Conservation (phyloP, 805 yeast species). For the Candida railenensis region DNA sequence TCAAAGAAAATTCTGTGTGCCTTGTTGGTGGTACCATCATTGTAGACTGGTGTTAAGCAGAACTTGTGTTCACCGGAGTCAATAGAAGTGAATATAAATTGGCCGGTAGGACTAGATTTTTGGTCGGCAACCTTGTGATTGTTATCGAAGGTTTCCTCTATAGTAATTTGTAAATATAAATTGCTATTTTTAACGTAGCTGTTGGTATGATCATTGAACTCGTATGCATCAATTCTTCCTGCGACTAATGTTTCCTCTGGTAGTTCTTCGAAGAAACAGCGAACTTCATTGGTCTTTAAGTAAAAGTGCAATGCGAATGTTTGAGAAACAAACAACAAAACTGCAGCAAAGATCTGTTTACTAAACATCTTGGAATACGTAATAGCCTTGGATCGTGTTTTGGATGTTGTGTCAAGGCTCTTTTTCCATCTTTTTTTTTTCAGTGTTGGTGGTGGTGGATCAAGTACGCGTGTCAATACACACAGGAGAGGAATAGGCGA, state of each 20-base stretch:
- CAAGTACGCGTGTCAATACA: conserved; percentile 1
- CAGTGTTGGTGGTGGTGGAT: not conserved
- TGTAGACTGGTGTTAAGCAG: conserved; percentile 60
- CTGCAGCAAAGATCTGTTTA: not conserved
- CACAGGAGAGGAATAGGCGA: no score
- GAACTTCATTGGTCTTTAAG: conserved; percentile 68
- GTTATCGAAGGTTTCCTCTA: conserved; percentile 75
- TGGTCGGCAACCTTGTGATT: conserved; percentile 76
- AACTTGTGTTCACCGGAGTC: conserved; percentile 85
- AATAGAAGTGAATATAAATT: conserved; percentile 76
- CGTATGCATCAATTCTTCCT: conserved; percentile 70
- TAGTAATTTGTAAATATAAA: conserved; percentile 63
- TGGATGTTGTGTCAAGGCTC: no score
- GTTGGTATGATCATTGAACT: conserved; percentile 46
- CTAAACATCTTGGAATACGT: not conserved
- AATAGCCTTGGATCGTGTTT: not conserved
- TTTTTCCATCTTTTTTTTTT: no score
- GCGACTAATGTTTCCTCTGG: conserved; percentile 77
- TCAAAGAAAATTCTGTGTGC: conserved; percentile 73
- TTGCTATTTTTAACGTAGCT: conserved; percentile 54
- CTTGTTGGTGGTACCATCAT: conserved; percentile 69
- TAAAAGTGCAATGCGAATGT: conserved; percentile 69
- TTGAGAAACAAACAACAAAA: conserved; percentile 1
- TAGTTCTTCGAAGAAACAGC: conserved; percentile 83
- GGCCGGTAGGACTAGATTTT: conserved; percentile 57